Base-by-base conservation (phyloP, 352 stramenopile genomes). In the Blastocystis sp. region DNA sequence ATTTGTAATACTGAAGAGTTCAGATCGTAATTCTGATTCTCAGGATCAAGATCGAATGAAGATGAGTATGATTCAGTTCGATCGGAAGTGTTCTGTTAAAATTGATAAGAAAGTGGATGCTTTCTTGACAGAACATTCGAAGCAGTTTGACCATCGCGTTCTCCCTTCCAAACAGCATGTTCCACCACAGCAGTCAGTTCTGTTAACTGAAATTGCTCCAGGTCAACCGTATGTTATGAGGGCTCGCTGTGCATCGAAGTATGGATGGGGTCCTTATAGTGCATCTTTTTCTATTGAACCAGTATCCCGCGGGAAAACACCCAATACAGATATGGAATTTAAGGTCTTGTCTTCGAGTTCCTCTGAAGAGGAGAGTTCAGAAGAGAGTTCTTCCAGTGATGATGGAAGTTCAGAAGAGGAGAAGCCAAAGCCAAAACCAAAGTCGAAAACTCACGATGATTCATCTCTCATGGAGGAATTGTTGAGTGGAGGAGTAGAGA, bases 1-100 rank as follows among this genome's bases (percentile, higher is more conserved):
- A 17, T 24, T 84, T 7, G 15, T 5, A 19, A 54, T 15, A 40
- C 13, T 70, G 4, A 70, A 70, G 24, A 7, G 27, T 5, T 70
- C 60, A 7, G 33, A 35, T 30, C 60, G 60, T 44, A 11, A 30
- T 5, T 22, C 60, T 24, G 40, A 30, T 30, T 30, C 24, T 35
- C 1, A 30, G 1, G 60, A 70, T 40, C 15, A 19, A 30, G 60
- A 22, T 30, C 17, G 27, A 11, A 70, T 70, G 60, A 40, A 22
- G 24, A 30, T 70, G 33, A 70, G 27, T 22, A 7, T n/a, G 11
- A 70, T 70, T 70, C 60, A 70, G 60, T 70, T 70, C 60, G 60
- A 70, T 40, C 24, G 13, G 24, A 70, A 70, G 60, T 70, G 60
- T 40, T 30, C 33, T 11, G 24, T 24, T 5, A 70, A 30, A 24